Evolutionary conservation across 331 rosid species (phyloP).

Genomic region (Telfairia occidentalis): DNA sequence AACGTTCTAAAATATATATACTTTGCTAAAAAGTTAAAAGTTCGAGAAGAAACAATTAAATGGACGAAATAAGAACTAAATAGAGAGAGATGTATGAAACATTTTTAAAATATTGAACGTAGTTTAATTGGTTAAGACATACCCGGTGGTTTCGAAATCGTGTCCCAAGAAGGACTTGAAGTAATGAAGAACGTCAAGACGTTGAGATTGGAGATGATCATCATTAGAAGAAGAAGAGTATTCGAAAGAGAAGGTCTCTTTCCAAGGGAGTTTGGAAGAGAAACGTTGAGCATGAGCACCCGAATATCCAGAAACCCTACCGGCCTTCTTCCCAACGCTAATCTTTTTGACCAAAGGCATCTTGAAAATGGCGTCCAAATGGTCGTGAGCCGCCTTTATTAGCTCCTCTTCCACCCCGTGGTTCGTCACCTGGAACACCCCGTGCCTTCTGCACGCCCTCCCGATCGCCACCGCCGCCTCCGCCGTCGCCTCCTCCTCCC

Average conservation of each 20-base stretch:
- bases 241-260: constrained; percentile 68
- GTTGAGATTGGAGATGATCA: background rate
- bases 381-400: constrained; percentile 32
- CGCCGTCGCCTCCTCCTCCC: constrained; percentile 29
- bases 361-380: constrained; percentile 38
- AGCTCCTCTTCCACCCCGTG: constrained; percentile 51
- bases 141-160: constrained; percentile 56
- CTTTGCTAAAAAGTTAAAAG: too few relatives aligned
- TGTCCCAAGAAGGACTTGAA: constrained; percentile 42
- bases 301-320: constrained; percentile 49
- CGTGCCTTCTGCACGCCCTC: constrained; percentile 48
- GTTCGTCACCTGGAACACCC: constrained; percentile 65
- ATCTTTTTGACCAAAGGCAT: constrained; percentile 37
- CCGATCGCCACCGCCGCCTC: constrained; percentile 30
- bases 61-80: too few relatives aligned
- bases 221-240: constrained; percentile 17
- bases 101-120: too few relatives aligned
- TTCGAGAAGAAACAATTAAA: too few relatives aligned
- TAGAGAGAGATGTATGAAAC: too few relatives aligned
- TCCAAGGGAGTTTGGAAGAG: constrained; percentile 74
- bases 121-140: too few relatives aligned
- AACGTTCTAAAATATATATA: too few relatives aligned
- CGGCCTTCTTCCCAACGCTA: constrained; percentile 19
- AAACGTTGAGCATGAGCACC: constrained; percentile 73
- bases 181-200: constrained; percentile 35